These are phyloP conservation scores for Vigna radiata DNA, from an alignment of 306 rosid species.

Conservation along the genomic window DNA sequence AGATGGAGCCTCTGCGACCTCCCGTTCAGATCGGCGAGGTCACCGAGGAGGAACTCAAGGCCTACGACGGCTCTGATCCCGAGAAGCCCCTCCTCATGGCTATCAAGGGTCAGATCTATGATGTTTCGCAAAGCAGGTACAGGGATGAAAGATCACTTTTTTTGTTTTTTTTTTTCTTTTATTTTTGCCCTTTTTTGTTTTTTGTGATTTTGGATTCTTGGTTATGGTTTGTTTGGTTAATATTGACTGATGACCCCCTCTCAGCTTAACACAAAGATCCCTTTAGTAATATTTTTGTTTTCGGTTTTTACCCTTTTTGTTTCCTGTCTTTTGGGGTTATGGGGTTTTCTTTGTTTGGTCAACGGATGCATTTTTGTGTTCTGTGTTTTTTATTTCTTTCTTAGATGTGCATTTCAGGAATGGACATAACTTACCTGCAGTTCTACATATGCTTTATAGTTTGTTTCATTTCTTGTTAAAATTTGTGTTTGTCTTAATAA, in stretches of 20 bases:
- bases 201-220: background rate
- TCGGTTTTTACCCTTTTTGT: background rate
- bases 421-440: background rate
- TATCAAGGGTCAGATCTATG: slow-evolving; percentile 98
- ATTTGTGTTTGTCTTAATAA: background rate
- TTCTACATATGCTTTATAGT: background rate
- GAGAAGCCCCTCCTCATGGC: slow-evolving; percentile 91
- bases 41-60: slow-evolving; percentile 71
- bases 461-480: background rate
- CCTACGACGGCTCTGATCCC: slow-evolving; percentile 77
- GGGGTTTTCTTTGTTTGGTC: slow-evolving; percentile 12
- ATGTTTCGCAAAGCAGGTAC: slow-evolving; percentile 93
- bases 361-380: background rate
- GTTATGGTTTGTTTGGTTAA: background rate
- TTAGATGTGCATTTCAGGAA: background rate
- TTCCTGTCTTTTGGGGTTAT: slow-evolving; percentile 33
- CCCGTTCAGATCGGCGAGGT: slow-evolving; percentile 96
- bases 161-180: background rate
- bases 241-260: background rate
- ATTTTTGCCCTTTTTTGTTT: background rate
- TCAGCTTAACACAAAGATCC: background rate
- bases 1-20: slow-evolving; percentile 71
- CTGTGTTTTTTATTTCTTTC: slow-evolving; percentile 17
- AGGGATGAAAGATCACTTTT: background rate
- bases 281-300: background rate